Conservation (phyloP, 148 eudicot species). For the Amaranthus hypochondriacus region DNA sequence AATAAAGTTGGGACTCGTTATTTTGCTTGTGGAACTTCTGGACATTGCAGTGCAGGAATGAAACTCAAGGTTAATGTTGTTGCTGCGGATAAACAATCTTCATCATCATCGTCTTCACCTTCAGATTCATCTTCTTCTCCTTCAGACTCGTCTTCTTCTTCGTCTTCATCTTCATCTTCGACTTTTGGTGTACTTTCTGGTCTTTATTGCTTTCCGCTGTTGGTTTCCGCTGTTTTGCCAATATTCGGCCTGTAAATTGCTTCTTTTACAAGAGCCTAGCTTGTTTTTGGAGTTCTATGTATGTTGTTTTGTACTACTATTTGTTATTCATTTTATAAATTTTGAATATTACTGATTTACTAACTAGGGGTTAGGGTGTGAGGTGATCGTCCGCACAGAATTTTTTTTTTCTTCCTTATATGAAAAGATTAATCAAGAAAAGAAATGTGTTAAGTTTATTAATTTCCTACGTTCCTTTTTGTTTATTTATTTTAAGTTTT, state of each 20-base stretch:
- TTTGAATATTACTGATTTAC: too few species aligned
- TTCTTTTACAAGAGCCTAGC: neutral
- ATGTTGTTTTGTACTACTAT: neutral
- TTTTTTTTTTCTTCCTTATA: too few species aligned
- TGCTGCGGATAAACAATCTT: conserved; percentile 19
- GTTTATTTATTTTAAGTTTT: too few species aligned
- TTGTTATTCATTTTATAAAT: too few species aligned
- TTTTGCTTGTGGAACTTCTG: conserved; percentile 63
- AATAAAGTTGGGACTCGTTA: conserved; percentile 51
- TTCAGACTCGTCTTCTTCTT: conserved; percentile 17
- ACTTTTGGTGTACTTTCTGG: neutral
- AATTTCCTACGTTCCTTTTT: too few species aligned
- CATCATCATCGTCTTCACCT: conserved; percentile 26
- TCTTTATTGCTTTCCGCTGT: neutral
- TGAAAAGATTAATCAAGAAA: too few species aligned
- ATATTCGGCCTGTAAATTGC: neutral
- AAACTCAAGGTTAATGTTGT: conserved; percentile 54
- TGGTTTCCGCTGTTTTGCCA: neutral
- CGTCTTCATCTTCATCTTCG: conserved; percentile 3
- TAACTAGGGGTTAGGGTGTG: too few species aligned
- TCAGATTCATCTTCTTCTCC: conserved; percentile 17
- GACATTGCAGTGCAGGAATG: conserved; percentile 70
- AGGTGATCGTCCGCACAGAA: too few species aligned
- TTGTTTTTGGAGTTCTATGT: neutral
- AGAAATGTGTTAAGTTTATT: too few species aligned